Conservation (phyloP, 345 rosid species). For the Eucalyptus pauciflora region DNA sequence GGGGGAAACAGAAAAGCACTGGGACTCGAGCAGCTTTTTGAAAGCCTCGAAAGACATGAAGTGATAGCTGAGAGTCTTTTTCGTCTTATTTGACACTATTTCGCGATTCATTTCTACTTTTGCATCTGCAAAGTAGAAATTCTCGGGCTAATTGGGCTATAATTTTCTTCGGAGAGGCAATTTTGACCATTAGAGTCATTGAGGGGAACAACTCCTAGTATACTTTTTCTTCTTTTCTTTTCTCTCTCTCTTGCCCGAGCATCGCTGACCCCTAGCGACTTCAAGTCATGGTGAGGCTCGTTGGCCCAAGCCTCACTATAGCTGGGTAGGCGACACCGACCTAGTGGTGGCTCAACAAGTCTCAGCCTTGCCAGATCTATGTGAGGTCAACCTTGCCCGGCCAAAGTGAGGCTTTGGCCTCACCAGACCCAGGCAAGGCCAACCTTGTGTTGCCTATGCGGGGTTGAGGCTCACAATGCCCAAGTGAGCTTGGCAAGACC, state of each 20-base stretch:
- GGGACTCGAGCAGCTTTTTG: neutral
- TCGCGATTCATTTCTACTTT: neutral
- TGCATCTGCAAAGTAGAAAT: neutral
- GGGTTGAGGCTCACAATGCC: no score
- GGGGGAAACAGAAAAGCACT: neutral
- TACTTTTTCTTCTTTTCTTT: neutral
- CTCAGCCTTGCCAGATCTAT: accelerated
- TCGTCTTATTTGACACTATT: neutral
- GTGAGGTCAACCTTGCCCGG: no score
- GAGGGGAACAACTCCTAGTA: no score
- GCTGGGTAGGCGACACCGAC: accelerated
- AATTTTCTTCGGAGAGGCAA: neutral
- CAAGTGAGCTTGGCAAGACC: no score
- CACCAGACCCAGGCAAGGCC: accelerated
- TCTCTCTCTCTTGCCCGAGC: no score
- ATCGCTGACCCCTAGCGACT: accelerated
- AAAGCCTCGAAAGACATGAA: neutral
- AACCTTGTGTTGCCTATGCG: no score
- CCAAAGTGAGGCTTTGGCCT: no score
- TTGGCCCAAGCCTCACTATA: no score
- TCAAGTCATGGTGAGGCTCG: no score
- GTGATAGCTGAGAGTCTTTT: neutral
- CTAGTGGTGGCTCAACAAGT: accelerated
- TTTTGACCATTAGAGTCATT: neutral
- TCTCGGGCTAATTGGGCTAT: neutral